A percentile compares a stretch with the other conserved stretches of the same genome.
Evolutionary conservation across 768 basidiomycete species (phyloP).

Genomic region (Podaxis sp.): DNA sequence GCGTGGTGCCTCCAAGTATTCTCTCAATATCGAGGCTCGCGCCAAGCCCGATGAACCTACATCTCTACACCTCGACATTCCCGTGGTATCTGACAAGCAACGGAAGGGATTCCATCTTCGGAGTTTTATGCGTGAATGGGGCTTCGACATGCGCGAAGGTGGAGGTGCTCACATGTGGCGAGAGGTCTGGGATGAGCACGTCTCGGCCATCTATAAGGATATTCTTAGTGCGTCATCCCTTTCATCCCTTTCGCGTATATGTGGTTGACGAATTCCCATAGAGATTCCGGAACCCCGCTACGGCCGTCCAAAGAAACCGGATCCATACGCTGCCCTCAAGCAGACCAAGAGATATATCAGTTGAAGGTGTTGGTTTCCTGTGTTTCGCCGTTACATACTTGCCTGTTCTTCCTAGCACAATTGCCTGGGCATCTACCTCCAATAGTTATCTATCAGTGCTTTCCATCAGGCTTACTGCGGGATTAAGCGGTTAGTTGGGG

Average conservation of each 20-base stretch:
- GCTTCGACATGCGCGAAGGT: conserved; percentile 50
- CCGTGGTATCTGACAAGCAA: conserved; percentile 39
- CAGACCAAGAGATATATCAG: conserved; percentile 44
- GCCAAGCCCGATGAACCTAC: conserved; percentile 30
- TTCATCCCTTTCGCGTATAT: conserved; percentile 12
- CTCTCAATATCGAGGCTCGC: conserved; percentile 31
- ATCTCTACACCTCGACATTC: conserved; percentile 41
- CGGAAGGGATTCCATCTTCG: conserved; percentile 68
- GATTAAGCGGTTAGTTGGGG: neutral
- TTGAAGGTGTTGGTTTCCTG: conserved; percentile 14
- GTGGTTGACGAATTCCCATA: conserved; percentile 20
- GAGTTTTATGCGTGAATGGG: conserved; percentile 54
- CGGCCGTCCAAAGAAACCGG: conserved; percentile 49
- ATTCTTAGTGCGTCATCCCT: conserved; percentile 57
- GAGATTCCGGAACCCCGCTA: conserved; percentile 52
- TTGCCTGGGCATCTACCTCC: neutral
- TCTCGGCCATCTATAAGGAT: conserved; percentile 61
- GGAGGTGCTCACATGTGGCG: conserved; percentile 86
- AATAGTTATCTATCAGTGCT: neutral
- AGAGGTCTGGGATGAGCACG: conserved; percentile 67
- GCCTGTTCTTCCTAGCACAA: neutral
- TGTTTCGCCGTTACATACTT: neutral
- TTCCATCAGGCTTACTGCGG: neutral
- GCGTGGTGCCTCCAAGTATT: conserved; percentile 28
- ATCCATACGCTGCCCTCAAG: conserved; percentile 57